A percentile compares a stretch with the other conserved stretches of the same genome.
Evolutionary conservation across 23 red algal genomes (phyloP).

Genomic region (Chondrus crispus): DNA sequence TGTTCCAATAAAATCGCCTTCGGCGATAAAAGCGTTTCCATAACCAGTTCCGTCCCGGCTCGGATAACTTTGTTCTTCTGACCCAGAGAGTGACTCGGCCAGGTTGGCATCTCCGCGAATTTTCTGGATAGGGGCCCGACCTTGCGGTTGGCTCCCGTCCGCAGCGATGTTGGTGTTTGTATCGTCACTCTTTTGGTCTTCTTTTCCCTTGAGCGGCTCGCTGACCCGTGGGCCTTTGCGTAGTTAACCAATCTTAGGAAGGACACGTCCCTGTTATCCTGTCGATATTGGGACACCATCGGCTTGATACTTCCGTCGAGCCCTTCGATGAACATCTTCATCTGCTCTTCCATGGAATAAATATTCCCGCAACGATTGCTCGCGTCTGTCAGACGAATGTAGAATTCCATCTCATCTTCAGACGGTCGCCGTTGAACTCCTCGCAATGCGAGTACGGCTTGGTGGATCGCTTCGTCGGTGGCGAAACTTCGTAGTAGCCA

Average conservation of each 20-base stretch:
- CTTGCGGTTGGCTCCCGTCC: too few species aligned
- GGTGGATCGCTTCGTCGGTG: neutral
- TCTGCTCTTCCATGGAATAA: neutral
- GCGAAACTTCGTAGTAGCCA: neutral
- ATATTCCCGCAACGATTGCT: neutral
- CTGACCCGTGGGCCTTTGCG: neutral
- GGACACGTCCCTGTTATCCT: neutral
- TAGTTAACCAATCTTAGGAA: neutral
- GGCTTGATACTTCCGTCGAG: neutral
- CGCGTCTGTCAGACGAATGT: neutral
- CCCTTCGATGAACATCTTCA: slow-evolving; percentile 1
- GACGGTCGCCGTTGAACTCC: neutral
- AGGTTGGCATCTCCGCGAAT: too few species aligned
- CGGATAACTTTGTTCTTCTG: too few species aligned
- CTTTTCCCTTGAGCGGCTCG: neutral
- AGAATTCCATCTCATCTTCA: neutral
- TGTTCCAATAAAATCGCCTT: too few species aligned
- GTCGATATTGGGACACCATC: neutral
- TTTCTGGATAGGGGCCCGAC: too few species aligned
- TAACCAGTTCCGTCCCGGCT: too few species aligned
- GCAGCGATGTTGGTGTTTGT: neutral
- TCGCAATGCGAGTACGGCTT: neutral
- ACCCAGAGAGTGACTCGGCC: too few species aligned
- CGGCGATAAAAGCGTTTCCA: too few species aligned
- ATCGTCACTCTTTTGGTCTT: neutral